A percentile compares a stretch with the other conserved stretches of the same genome.
Evolutionary conservation across 345 rosid genomes (phyloP).

Genomic region (Citrus maxima): DNA sequence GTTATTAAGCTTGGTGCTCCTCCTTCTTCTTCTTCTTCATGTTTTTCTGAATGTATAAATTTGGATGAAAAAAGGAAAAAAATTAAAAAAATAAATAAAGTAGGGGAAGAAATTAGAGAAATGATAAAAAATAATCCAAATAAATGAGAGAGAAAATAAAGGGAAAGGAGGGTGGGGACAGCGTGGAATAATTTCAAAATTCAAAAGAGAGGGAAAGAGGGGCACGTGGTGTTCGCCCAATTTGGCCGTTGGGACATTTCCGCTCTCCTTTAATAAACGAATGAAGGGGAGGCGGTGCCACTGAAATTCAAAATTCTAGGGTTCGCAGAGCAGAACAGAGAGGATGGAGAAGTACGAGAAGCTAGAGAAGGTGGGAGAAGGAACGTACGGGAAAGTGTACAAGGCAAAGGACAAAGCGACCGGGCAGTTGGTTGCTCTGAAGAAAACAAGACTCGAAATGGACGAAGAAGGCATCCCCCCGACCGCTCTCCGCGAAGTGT

Average conservation of each 20-base stretch:
- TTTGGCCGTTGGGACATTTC: not conserved
- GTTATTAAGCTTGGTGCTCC: no score
- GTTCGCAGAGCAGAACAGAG: not conserved
- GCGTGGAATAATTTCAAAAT: conserved; percentile 5
- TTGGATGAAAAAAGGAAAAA: not conserved
- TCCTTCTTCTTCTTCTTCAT: no score
- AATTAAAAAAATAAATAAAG: not conserved
- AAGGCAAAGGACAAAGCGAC: conserved; percentile 79
- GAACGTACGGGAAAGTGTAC: conserved; percentile 94
- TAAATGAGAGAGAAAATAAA: not conserved
- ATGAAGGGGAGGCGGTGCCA: not conserved
- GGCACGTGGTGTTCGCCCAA: not conserved
- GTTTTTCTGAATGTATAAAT: no score
- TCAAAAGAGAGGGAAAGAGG: conserved; percentile 6
- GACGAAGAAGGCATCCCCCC: conserved; percentile 99
- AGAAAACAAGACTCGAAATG: conserved; percentile 89
- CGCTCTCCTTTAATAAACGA: not conserved
- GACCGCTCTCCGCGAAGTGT: conserved; percentile 91
- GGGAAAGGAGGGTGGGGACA: no score
- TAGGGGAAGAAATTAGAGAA: no score
- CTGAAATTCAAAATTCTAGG: not conserved
- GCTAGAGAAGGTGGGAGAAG: conserved; percentile 95
- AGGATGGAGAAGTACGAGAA: conserved; percentile 95
- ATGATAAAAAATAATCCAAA: no score
- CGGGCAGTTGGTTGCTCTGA: conserved; percentile 83